Evolutionary conservation across 148 eudicot genomes (phyloP), one percentile per base, ranked within the genome.

Genomic region (Rhododendron vialii): DNA sequence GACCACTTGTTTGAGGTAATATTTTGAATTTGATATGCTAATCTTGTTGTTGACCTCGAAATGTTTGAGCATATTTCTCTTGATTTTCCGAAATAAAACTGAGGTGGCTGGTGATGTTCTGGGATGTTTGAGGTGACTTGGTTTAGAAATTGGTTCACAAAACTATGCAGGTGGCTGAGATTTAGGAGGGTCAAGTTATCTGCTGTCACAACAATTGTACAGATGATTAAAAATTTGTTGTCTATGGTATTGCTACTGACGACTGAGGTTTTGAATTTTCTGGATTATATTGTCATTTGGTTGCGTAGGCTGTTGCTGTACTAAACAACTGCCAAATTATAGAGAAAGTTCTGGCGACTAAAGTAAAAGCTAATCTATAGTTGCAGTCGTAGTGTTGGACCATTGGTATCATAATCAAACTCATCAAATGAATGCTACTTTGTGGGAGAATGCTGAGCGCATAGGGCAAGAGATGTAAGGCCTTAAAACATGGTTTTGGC

Each of bases 1-100:
- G 76, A 71, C 20, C 38, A 71, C 41, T 71, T 71, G 76, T 71
- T 71, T 96, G 99, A 96, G 99, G 98, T 95, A 90, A 83, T 55
- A 8, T 47, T 84, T 26, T 10, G 41, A 45, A 30, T 24, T 30
- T 50, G 38, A 30, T 9, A 7, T 30, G 43, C 82, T 35, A 18
- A 4, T 55, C 38, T 71, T 81, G 47, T 30, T 36, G 33, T 79
- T 47, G 59, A 79, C 26, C 82, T 47, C 15, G n/a, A 76, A 36
- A 18, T 36, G n/a, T 36, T 84, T 20, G 38, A 71, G 76, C 38
- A 75, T 36, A 17, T 75, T 36, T 75, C 20, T 38, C 10, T 36
- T 38, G n/a, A 35, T 2, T 75, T 75, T 38, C 47, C 26, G 22
- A 38, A 71, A 75, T 75, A 38, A 75, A 36, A 17, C 47, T 36